A percentile compares a stretch with the other conserved stretches of the same genome.
These are phyloP conservation scores for Termitomyces sp. DNA, from an alignment of 768 basidiomycete genomes.

Conservation along the genomic window DNA sequence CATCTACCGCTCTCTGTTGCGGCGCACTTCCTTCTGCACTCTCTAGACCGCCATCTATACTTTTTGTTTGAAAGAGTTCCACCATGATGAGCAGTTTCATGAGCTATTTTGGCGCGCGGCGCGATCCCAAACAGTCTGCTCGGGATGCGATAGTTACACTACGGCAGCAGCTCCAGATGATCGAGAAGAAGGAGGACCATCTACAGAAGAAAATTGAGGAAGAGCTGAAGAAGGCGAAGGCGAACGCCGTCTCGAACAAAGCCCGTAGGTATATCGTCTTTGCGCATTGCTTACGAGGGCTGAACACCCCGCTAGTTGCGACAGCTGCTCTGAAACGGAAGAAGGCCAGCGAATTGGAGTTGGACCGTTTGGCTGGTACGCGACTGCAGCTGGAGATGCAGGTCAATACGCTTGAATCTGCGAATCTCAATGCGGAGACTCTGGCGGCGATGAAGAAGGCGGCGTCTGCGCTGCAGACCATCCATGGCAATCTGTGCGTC, in stretches of 20 bases:
- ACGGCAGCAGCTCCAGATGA: conserved; percentile 91
- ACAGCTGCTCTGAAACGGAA: conserved; percentile 88
- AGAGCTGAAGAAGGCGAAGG: conserved; percentile 85
- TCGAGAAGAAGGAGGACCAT: conserved; percentile 99
- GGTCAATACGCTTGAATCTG: conserved; percentile 94
- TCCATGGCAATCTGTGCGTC: conserved; percentile 86
- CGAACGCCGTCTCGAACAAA: conserved; percentile 93
- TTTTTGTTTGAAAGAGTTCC: neutral
- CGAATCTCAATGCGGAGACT: conserved; percentile 96
- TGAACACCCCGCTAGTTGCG: conserved; percentile 51
- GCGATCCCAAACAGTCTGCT: conserved; percentile 79
- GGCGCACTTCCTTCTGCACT: conserved; percentile 7
- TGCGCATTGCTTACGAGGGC: neutral
- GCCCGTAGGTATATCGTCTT: conserved; percentile 52
- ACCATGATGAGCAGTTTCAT: conserved; percentile 72
- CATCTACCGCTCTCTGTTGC: conserved; percentile 10
- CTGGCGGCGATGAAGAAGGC: conserved; percentile 98
- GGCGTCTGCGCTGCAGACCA: conserved; percentile 80
- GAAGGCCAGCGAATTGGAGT: conserved; percentile 82
- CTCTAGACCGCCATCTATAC: neutral
- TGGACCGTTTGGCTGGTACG: conserved; percentile 80
- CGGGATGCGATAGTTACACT: conserved; percentile 91
- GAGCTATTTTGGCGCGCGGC: conserved; percentile 84
- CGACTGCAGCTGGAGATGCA: conserved; percentile 93
- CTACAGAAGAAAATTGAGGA: conserved; percentile 96